Base-by-base conservation (phyloP, 2,329 filamentous ascomycete species). In the Phialocephala subalpina region DNA sequence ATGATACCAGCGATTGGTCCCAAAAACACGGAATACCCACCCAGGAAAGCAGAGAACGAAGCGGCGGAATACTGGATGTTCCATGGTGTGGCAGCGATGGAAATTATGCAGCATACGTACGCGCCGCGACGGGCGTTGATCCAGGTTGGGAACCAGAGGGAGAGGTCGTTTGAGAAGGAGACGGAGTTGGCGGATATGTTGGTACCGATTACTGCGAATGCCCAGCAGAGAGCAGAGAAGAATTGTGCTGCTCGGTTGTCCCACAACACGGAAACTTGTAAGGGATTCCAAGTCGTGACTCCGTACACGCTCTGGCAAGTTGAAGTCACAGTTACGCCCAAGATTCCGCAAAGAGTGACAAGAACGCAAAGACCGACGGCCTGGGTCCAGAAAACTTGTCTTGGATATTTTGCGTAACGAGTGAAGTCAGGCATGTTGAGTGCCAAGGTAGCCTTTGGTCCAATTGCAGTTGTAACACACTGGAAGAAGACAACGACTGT, bases 111-210 rank as follows among this genome's bases (percentile, higher is more conserved):
- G 59, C 80, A 80, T 16, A 83, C 69, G 3, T 83, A 73, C 42
- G 79, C 79, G 2, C 82, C 82, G 12, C 82, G 77, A 12, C 80
- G 74, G 58, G 84, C 82, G 73, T 85, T 85, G 70, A 86, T 76
- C 72, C 80, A 86, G 22, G 77, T 77, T 0, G 84, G 84, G 57
- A 84, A 81, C 6, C 86, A 73, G 0, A 81, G 80, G 0, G 81
- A 82, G 57, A 86, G 71, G 45, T 78, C 69, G 5, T 79, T 73
- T 3, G 73, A 70, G 29, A 79, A 76, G 6, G 69, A 67, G 1
- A 74, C 73, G 0, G 80, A 78, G 33, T 82, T 72, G 20, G 80
- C 81, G 33, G 75, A 79, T 66, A 82, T 82, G 45, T 81, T 78
- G 16, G 73, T 79, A 75, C 81, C 71, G 27, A 67, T 64, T 1